A percentile compares a stretch with the other conserved stretches of the same genome.
Conservation (phyloP, 163 green algal species). For the Chlorella variabilis region DNA sequence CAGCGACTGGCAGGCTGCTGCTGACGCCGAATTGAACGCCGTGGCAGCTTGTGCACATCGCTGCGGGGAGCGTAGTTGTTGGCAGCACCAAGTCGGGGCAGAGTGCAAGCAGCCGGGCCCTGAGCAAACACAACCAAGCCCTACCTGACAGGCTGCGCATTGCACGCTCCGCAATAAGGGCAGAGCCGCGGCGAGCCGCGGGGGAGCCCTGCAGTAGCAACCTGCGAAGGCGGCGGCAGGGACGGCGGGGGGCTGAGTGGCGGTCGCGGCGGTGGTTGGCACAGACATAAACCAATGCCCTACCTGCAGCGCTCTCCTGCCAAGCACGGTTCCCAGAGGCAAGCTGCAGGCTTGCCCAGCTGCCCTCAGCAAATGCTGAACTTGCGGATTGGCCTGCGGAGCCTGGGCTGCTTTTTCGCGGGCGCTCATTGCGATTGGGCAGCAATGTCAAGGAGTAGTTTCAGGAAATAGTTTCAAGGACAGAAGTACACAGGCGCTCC, state of each 20-base stretch:
- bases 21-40: conserved; percentile 1
- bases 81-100: not conserved
- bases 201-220: not conserved
- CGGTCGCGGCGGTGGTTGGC: not conserved
- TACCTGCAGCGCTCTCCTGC: conserved; percentile 19
- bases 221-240: not conserved
- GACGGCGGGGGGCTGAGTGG: too few relatives aligned
- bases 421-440: too few relatives aligned
- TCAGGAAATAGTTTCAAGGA: too few relatives aligned
- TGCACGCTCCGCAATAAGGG: not conserved
- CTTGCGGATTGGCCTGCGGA: too few relatives aligned
- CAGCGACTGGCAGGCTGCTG: not conserved
- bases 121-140: too few relatives aligned
- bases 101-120: too few relatives aligned
- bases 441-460: too few relatives aligned
- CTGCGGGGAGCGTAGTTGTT: not conserved
- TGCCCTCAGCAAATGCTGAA: not conserved
- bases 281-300: not conserved
- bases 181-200: not conserved
- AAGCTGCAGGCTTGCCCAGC: not conserved
- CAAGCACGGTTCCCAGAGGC: conserved; percentile 8
- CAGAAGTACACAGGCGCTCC: too few relatives aligned
- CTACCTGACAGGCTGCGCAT: not conserved
- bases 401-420: too few relatives aligned
- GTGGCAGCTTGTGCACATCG: conserved; percentile 8